Conservation (phyloP, 306 rosid genomes). For the Calophaca sinica region DNA sequence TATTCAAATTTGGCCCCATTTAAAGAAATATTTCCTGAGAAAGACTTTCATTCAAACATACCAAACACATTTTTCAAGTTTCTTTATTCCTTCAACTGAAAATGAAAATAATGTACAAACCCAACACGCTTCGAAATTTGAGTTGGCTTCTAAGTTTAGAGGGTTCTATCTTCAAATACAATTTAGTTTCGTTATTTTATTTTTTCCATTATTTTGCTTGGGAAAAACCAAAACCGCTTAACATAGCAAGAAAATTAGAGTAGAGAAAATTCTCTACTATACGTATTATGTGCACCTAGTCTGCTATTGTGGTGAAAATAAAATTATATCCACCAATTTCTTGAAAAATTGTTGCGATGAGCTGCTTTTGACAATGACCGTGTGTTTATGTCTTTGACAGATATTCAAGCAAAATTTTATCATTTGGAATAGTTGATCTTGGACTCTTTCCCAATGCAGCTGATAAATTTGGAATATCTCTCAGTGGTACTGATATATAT, state of each 20-base stretch:
- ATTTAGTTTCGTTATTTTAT: slow-evolving; percentile 1
- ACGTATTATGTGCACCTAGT: background rate
- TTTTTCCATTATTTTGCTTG: slow-evolving; percentile 19
- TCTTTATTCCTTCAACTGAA: background rate
- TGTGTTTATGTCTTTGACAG: slow-evolving; percentile 57
- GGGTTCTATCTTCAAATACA: slow-evolving; percentile 23
- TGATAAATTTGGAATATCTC: slow-evolving; percentile 77
- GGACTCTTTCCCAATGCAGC: slow-evolving; percentile 97
- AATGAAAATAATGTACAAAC: background rate
- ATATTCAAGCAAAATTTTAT: slow-evolving; percentile 83
- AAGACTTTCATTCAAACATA: slow-evolving; percentile 4
- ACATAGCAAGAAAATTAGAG: slow-evolving; percentile 9
- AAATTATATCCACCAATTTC: slow-evolving; percentile 13
- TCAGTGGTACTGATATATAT: slow-evolving; percentile 62
- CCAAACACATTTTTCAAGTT: background rate
- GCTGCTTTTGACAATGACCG: slow-evolving; percentile 27
- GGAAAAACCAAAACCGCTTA: background rate
- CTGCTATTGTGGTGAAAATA: background rate
- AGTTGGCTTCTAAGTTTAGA: slow-evolving; percentile 20
- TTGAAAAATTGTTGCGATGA: slow-evolving; percentile 11
- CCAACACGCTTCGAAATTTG: background rate
- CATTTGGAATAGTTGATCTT: slow-evolving; percentile 89
- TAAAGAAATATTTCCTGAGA: background rate
- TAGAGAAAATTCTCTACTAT: slow-evolving; percentile 1
- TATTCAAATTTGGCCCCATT: background rate